Evolutionary conservation across 1,284 basidiomycete genomes (phyloP), one percentile per base, ranked within the genome.

Genomic region (Neolentinus lepideus): DNA sequence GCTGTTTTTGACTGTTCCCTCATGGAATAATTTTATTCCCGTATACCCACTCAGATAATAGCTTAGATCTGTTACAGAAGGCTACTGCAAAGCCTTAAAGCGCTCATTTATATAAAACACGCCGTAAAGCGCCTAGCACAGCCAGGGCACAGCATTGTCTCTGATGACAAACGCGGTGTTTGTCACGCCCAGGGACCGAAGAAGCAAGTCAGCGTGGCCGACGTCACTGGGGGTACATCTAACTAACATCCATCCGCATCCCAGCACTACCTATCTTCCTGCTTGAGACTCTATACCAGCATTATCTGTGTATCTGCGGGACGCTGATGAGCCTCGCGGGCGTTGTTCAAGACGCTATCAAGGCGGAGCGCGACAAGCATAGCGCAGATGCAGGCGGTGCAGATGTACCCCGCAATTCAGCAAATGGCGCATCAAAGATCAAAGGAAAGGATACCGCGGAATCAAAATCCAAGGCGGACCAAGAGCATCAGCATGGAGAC

Each of bases 261-360:
- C n/a, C n/a, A 31, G 29, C 29, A 31, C 12, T 31, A 4, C 29
- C 29, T 31, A 4, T 31, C 6, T 31, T 12, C 6, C 29, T 31
- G 29, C 12, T 31, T 6, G 6, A 31, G 12, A 4, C 29, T 31
- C 29, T 31, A 31, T 12, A 12, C 4, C 29, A 12, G 29, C 29
- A 12, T 4, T 31, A 12, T 31, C 29, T 31, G 29, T 31, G 29
- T n/a, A 21, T n/a, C 16, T 6, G 6, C 16, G 38, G 8, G 21
- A 50, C 10, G 45, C 43, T 54, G 53, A 6, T 43, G 19, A n/a
- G 19, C 38, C 38, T 54, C 11, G 45, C 45, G 14, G 53, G 47
- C 38, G 21, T 54, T 22, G 53, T 54, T 11, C 53, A 21, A 14
- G 22, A 47, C 19, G 53, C 58, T 45, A 25, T 56, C 33, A 16